Evolutionary conservation across 2,329 filamentous ascomycete genomes (phyloP).

Genomic region (Fusarium azukiicola): DNA sequence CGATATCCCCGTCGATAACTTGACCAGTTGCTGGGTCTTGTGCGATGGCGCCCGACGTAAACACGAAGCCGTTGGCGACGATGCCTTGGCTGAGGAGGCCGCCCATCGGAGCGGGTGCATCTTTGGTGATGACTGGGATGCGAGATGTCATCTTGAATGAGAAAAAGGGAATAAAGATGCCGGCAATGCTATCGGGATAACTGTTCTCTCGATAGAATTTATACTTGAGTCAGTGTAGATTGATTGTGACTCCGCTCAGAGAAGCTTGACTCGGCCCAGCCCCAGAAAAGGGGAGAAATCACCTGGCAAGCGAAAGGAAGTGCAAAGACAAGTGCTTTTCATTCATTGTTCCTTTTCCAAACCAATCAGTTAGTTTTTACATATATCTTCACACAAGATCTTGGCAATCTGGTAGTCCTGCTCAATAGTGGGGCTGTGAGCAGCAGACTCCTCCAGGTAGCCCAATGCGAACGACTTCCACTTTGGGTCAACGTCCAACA

Average conservation of each 20-base stretch:
- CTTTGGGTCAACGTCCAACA: constrained; percentile 28
- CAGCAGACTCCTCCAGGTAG: constrained; percentile 27
- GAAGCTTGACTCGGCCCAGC: no score
- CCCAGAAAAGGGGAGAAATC: no score
- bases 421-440: constrained; percentile 32
- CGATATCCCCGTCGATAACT: background rate
- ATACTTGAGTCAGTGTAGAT: no score
- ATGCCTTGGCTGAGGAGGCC: constrained; percentile 6
- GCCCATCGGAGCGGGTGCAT: background rate
- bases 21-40: background rate
- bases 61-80: background rate
- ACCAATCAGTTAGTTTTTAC: constrained; percentile 16
- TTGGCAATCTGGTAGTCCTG: constrained; percentile 44
- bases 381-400: constrained; percentile 38
- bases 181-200: no score
- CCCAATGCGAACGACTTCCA: constrained; percentile 33
- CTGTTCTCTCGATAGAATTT: no score
- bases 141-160: background rate
- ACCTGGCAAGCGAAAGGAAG: no score
- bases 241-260: no score
- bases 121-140: background rate
- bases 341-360: background rate
- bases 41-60: background rate
- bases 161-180: background rate
- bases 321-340: background rate